Conservation (phyloP, 495 filamentous ascomycete species). For the Aspergillus asperescens region DNA sequence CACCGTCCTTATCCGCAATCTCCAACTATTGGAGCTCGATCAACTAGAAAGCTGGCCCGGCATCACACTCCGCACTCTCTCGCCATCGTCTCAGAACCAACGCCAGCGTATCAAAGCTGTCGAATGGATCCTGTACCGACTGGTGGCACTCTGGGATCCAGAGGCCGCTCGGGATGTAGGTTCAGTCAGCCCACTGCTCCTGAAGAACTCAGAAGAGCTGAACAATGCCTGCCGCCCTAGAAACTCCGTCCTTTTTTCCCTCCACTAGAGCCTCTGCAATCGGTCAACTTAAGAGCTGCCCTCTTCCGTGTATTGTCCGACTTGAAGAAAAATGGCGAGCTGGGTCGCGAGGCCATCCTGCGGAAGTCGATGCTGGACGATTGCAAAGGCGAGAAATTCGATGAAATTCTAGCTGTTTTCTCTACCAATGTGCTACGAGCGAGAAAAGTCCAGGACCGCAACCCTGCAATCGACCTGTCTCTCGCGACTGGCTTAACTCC, state of each 20-base stretch:
- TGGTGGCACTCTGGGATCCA: constrained; percentile 78
- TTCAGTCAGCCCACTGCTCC: constrained; percentile 1
- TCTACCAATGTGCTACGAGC: constrained; percentile 76
- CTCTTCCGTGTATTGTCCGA: constrained; percentile 73
- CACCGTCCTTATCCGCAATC: constrained; percentile 71
- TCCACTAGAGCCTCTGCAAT: constrained; percentile 78
- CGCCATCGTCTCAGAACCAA: constrained; percentile 64
- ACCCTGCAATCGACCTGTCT: constrained; percentile 54
- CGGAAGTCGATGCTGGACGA: constrained; percentile 91
- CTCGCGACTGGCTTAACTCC: constrained; percentile 54
- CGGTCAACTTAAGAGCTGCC: constrained; percentile 79
- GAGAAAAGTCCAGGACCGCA: constrained; percentile 26
- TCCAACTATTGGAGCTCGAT: constrained; percentile 75
- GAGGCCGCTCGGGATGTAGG: constrained; percentile 62
- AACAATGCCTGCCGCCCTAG: constrained; percentile 34
- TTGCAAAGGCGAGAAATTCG: constrained; percentile 75
- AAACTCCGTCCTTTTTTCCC: constrained; percentile 89
- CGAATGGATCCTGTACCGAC: constrained; percentile 79
- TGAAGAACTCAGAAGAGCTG: constrained; percentile 10
- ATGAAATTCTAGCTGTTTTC: constrained; percentile 73
- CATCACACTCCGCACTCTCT: constrained; percentile 59
- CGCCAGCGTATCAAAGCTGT: constrained; percentile 70
- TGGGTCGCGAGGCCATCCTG: constrained; percentile 70
- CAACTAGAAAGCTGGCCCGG: constrained; percentile 69
- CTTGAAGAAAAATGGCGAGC: constrained; percentile 76